phyloP scores from a whole-genome alignment of 1,284 basidiomycete species.

The Sporisorium sorghi region DNA sequence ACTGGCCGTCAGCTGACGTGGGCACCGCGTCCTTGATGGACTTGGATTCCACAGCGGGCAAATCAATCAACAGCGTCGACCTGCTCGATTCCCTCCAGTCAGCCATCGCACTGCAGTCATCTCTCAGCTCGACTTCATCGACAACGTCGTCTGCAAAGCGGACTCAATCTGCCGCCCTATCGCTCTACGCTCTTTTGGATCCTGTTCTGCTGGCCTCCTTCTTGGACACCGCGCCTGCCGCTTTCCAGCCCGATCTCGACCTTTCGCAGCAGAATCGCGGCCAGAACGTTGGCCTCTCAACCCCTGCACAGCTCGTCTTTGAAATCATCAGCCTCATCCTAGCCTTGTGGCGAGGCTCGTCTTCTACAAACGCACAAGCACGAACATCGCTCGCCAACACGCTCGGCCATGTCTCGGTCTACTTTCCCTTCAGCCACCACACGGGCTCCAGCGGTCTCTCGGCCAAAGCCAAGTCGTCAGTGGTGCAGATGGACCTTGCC shows the following conservation, averaged over 20 bases:
- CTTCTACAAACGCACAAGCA: constrained; percentile 9
- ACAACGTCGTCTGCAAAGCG: not conserved
- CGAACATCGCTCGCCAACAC: constrained; percentile 32
- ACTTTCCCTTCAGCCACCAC: constrained; percentile 56
- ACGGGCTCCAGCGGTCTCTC: constrained; percentile 32
- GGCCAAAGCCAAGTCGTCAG: constrained; percentile 26
- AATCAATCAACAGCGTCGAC: constrained; percentile 9
- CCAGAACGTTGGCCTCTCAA: constrained; percentile 35
- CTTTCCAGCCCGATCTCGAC: constrained; percentile 50
- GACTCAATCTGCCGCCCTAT: constrained; percentile 23
- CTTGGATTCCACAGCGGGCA: constrained; percentile 11
- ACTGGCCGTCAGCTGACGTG: constrained; percentile 16
- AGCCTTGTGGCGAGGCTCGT: constrained; percentile 36
- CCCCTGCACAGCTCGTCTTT: constrained; percentile 39
- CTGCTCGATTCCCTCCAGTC: constrained; percentile 25
- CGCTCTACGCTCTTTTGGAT: constrained; percentile 37
- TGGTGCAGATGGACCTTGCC: constrained; percentile 52
- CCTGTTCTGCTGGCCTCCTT: constrained; percentile 41
- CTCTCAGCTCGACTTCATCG: not conserved
- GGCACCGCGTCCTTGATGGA: constrained; percentile 29
- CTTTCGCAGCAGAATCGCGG: constrained; percentile 30
- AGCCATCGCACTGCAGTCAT: not conserved
- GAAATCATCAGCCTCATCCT: constrained; percentile 39
- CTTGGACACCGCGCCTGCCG: constrained; percentile 48
- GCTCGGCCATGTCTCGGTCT: constrained; percentile 45